These are phyloP conservation scores for Hanseniaspora occidentalis DNA, from an alignment of 805 yeast species.

Conservation along the genomic window DNA sequence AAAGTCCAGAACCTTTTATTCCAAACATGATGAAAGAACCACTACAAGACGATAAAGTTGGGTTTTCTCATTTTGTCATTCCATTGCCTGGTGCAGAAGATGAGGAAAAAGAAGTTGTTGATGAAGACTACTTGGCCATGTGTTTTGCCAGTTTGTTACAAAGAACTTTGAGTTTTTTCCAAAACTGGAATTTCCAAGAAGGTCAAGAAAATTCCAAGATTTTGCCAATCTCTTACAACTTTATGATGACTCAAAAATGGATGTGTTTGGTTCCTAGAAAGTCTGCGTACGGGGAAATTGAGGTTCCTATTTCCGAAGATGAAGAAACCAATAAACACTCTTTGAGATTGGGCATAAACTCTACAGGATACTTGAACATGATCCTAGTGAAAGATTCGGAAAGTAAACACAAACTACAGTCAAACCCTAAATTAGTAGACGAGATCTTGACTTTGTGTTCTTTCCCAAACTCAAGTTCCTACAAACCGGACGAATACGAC, in stretches of 20 bases:
- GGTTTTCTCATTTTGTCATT: slow-evolving; percentile 76
- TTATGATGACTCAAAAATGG: slow-evolving; percentile 72
- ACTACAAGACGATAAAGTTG: slow-evolving; percentile 42
- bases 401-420: slow-evolving; percentile 1
- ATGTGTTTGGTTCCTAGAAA: slow-evolving; percentile 76
- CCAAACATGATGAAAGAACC: slow-evolving; percentile 50
- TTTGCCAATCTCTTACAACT: slow-evolving; percentile 53
- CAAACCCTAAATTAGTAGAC: slow-evolving; percentile 9
- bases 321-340: slow-evolving; percentile 34
- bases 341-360: slow-evolving; percentile 48
- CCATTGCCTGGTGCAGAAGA: slow-evolving; percentile 34
- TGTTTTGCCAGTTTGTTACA: slow-evolving; percentile 63
- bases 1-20: slow-evolving; percentile 34
- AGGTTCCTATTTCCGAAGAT: slow-evolving; percentile 15
- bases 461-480: slow-evolving; percentile 47
- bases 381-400: slow-evolving; percentile 61
- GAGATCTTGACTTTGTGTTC: slow-evolving; percentile 37
- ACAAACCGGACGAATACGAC: slow-evolving; percentile 49
- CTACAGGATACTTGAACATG: slow-evolving; percentile 73
- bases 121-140: slow-evolving; percentile 50
- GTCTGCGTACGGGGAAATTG: slow-evolving; percentile 3
- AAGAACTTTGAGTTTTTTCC: slow-evolving; percentile 53
- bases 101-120: slow-evolving; percentile 30
- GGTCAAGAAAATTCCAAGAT: slow-evolving; percentile 17
- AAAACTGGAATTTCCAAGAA: slow-evolving; percentile 33